phyloP scores from a whole-genome alignment of 495 filamentous ascomycete species.

The Parachaetomium inaequale region DNA sequence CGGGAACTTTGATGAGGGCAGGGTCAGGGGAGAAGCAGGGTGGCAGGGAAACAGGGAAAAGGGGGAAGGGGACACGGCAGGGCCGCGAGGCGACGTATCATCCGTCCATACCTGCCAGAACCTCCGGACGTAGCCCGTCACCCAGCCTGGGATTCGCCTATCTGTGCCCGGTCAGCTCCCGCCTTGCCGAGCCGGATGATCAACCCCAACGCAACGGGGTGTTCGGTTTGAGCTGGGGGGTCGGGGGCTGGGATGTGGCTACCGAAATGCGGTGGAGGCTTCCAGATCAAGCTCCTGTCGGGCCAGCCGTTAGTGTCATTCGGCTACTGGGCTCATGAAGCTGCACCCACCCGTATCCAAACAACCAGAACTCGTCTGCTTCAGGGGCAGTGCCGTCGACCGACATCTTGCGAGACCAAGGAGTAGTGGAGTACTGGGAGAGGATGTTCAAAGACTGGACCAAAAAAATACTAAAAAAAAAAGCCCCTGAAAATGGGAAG shows the following conservation, averaged over 20 bases:
- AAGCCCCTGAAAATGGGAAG: background rate
- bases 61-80: constrained; percentile 3
- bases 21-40: constrained; percentile 1
- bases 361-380: constrained; percentile 72
- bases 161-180: constrained; percentile 51
- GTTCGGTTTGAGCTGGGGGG: background rate
- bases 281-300: constrained; percentile 91
- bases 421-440: background rate
- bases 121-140: constrained; percentile 87
- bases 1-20: background rate
- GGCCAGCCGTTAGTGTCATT: constrained; percentile 27
- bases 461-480: background rate
- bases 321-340: background rate
- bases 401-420: constrained; percentile 18
- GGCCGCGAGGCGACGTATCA: constrained; percentile 7
- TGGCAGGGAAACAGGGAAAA: background rate
- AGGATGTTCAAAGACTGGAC: no score
- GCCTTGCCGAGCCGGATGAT: constrained; percentile 7
- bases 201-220: background rate
- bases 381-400: constrained; percentile 19
- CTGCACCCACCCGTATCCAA: constrained; percentile 76
- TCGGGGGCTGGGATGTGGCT: constrained; percentile 20
- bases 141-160: constrained; percentile 80
- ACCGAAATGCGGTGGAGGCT: constrained; percentile 95
- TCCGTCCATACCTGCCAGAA: constrained; percentile 95